phyloP scores from a whole-genome alignment of 352 stramenopile genomes.

The Phytophthora capsici region DNA sequence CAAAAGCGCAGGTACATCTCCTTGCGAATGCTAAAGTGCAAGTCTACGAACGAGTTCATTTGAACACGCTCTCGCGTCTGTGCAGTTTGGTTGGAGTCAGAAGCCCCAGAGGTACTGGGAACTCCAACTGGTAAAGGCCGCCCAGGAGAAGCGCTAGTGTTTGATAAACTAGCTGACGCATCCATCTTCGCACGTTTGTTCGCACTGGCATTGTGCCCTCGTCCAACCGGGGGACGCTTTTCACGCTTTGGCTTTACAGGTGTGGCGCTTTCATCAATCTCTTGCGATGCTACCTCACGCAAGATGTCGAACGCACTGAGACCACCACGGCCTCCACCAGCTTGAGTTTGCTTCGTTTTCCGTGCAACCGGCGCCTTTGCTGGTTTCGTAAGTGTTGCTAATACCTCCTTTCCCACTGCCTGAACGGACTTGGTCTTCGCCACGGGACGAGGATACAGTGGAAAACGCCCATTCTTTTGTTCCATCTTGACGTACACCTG shows the following conservation, averaged over 20 bases:
- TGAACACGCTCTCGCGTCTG: constrained; percentile 61
- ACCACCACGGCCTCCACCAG: constrained; percentile 24
- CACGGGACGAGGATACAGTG: constrained; percentile 37
- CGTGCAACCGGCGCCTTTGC: constrained; percentile 32
- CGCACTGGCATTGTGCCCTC: constrained; percentile 8
- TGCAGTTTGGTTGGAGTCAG: constrained; percentile 33
- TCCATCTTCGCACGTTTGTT: constrained; percentile 46
- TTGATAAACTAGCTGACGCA: constrained; percentile 26
- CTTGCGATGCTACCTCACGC: constrained; percentile 78
- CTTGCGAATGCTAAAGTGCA: constrained; percentile 87
- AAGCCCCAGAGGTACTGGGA: not conserved
- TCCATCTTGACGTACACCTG: constrained; percentile 71
- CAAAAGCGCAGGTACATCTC: constrained; percentile 90
- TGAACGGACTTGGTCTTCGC: constrained; percentile 28
- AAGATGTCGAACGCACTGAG: constrained; percentile 88
- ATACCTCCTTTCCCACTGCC: constrained; percentile 25
- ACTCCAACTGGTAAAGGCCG: constrained; percentile 6
- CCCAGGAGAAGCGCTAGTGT: constrained; percentile 11
- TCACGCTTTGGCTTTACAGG: constrained; percentile 43
- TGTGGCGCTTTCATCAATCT: constrained; percentile 43
- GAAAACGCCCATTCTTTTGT: constrained; percentile 41
- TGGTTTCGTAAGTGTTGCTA: constrained; percentile 18
- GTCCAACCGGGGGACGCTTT: constrained; percentile 26
- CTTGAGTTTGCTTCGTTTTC: constrained; percentile 37
- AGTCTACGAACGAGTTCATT: constrained; percentile 82